phyloP scores from a whole-genome alignment of 176 grass and related monocot species.

The Secale cereale region DNA sequence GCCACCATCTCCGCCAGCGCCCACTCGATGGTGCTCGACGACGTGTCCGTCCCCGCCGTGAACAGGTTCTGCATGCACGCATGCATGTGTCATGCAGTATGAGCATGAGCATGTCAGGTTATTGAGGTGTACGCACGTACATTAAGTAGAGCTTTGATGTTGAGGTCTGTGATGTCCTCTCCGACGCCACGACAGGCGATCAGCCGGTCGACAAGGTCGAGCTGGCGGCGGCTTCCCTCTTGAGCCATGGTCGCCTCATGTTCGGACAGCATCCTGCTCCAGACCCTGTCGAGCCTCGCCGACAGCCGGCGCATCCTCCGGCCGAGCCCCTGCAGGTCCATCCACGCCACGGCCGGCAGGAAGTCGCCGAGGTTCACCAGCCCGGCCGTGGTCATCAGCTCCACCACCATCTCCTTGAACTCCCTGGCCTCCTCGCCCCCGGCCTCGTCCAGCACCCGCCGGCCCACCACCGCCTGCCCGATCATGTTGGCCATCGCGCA shows the following conservation, averaged over 20 bases:
- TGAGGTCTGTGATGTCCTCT: background rate
- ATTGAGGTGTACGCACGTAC: background rate
- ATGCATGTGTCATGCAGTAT: background rate
- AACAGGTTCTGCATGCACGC: background rate
- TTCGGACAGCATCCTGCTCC: background rate
- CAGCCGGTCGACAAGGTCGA: background rate
- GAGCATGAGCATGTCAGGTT: background rate
- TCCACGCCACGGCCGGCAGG: background rate
- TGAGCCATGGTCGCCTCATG: background rate
- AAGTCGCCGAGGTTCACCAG: background rate
- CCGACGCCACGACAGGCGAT: background rate
- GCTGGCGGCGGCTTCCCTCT: too few relatives aligned
- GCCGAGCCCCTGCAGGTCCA: slow-evolving; percentile 4
- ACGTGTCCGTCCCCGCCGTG: background rate
- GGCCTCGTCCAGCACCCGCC: background rate
- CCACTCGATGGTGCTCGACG: background rate
- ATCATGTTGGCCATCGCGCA: background rate
- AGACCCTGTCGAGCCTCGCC: background rate
- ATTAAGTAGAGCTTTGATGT: background rate
- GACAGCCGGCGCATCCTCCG: background rate
- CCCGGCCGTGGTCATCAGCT: background rate
- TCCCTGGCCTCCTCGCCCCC: background rate
- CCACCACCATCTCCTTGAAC: background rate
- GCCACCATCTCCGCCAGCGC: background rate
- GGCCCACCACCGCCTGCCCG: background rate